These are phyloP conservation scores for Ogataea zsoltii DNA, from an alignment of 805 yeast species.

Conservation along the genomic window DNA sequence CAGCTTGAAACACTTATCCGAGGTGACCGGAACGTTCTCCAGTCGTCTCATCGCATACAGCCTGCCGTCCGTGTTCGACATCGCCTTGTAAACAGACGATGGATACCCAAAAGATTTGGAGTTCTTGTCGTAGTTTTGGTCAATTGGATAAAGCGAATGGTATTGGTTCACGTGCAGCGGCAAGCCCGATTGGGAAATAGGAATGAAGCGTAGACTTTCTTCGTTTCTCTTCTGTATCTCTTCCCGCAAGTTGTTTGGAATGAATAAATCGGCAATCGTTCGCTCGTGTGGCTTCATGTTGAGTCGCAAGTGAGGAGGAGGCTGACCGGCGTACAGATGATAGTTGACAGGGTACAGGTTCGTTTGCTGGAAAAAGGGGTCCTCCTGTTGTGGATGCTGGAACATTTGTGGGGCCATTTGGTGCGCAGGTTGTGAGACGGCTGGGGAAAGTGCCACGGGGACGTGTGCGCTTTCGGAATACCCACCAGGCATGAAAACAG, in stretches of 20 bases:
- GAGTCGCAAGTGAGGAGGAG: conserved; percentile 68
- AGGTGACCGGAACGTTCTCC: conserved; percentile 54
- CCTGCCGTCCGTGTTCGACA: conserved; percentile 75
- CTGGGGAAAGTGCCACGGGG: conserved; percentile 12
- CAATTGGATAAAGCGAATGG: conserved; percentile 84
- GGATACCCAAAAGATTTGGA: conserved; percentile 51
- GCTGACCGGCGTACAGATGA: conserved; percentile 87
- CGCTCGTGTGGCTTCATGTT: conserved; percentile 72
- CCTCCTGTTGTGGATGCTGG: conserved; percentile 17
- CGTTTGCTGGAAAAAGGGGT: conserved; percentile 35
- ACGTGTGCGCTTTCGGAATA: conserved; percentile 37
- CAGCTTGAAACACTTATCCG: conserved; percentile 59
- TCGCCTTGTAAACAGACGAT: conserved; percentile 73
- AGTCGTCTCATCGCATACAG: conserved; percentile 76
- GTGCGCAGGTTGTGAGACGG: not conserved
- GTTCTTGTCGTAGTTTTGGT: conserved; percentile 43
- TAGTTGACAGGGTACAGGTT: conserved; percentile 63
- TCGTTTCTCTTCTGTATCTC: conserved; percentile 71
- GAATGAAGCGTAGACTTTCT: conserved; percentile 65
- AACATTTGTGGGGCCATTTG: too few relatives aligned
- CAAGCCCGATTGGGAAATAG: conserved; percentile 50
- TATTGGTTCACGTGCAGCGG: conserved; percentile 81
- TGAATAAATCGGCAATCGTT: conserved; percentile 65
- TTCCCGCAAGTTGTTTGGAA: conserved; percentile 72
- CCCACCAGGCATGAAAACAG: conserved; percentile 33